phyloP scores from a whole-genome alignment of 129 eudicot species.

The Pittosporum tobira region DNA sequence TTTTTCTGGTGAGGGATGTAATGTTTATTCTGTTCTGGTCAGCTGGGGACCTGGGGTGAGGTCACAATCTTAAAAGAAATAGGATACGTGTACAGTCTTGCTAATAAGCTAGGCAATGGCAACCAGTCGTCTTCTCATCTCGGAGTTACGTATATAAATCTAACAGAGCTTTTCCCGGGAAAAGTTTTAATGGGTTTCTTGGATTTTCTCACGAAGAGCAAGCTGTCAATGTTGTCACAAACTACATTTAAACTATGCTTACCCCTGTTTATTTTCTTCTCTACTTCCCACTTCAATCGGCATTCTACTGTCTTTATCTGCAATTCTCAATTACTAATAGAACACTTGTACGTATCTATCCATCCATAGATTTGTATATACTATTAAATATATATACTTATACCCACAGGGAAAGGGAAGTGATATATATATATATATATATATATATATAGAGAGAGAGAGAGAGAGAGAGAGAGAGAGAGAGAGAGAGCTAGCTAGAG shows the following conservation, averaged over 20 bases:
- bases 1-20: no score
- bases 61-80: neutral
- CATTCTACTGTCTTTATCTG: neutral
- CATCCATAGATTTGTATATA: no score
- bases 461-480: slow-evolving; percentile 4
- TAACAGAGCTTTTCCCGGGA: neutral
- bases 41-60: neutral
- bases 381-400: no score
- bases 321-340: no score
- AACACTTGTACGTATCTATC: neutral
- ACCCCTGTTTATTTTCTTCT: neutral
- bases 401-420: neutral
- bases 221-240: neutral
- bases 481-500: neutral
- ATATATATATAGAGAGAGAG: no score
- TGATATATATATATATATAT: no score
- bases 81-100: slow-evolving; percentile 2
- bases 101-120: no score
- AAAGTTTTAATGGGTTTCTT: neutral
- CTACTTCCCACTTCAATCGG: neutral
- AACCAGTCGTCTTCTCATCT: neutral
- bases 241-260: neutral
- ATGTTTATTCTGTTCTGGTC: no score
- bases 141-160: neutral
- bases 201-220: neutral